Percentiles rank a stretch among this genome's conserved stretches.
phyloP scores from a whole-genome alignment of 1,284 basidiomycete genomes.

The Porogramme epimiltina region DNA sequence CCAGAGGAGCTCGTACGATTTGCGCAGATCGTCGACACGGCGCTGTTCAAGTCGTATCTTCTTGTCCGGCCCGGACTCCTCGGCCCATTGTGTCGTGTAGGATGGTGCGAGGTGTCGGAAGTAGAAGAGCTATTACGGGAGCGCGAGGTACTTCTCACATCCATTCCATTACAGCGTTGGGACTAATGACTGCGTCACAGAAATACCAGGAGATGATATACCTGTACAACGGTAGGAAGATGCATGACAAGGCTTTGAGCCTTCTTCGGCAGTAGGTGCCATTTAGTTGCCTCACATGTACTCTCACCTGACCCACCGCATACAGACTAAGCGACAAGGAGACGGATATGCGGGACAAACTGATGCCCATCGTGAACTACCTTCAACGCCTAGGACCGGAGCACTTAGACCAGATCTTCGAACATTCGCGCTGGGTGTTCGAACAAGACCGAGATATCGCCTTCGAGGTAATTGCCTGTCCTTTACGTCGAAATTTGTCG shows the following conservation, averaged over 20 bases:
- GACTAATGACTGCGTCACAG: constrained; percentile 42
- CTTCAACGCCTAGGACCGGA: constrained; percentile 88
- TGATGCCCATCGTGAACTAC: constrained; percentile 86
- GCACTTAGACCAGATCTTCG: constrained; percentile 79
- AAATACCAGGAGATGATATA: constrained; percentile 91
- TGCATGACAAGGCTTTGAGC: constrained; percentile 88
- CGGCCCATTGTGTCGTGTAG: constrained; percentile 86
- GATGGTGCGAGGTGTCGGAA: constrained; percentile 96
- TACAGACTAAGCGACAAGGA: constrained; percentile 79
- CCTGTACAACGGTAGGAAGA: constrained; percentile 92
- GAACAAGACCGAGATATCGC: constrained; percentile 71
- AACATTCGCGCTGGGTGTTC: constrained; percentile 85
- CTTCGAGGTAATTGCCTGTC: constrained; percentile 61
- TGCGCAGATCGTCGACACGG: constrained; percentile 95
- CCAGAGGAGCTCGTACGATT: constrained; percentile 83
- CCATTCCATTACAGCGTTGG: not conserved
- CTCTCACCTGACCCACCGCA: not conserved
- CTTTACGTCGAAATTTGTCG: constrained; percentile 5
- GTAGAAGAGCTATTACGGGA: constrained; percentile 88
- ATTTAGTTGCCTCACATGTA: constrained; percentile 1
- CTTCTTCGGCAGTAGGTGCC: constrained; percentile 76
- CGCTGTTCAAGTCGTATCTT: constrained; percentile 92
- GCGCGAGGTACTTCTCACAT: constrained; percentile 58
- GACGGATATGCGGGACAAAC: constrained; percentile 76
- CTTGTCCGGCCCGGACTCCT: constrained; percentile 83